phyloP scores from a whole-genome alignment of 1,139 yeast species.

The Suhomyces coccinellae region DNA sequence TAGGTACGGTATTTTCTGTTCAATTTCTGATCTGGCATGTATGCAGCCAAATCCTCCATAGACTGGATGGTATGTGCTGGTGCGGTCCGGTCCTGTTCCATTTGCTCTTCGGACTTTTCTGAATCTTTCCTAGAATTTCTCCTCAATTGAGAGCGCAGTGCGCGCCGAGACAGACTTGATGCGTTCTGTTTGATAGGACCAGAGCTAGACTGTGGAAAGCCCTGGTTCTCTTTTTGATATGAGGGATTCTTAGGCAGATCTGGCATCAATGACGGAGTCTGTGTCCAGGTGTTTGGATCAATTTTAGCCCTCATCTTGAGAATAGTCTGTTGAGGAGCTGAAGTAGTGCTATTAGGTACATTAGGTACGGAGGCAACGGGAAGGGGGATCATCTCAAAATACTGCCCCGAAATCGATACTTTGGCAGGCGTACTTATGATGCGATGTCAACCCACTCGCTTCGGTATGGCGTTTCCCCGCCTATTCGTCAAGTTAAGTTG shows the following conservation, averaged over 20 bases:
- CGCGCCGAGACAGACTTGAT: no score
- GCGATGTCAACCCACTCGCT: no score
- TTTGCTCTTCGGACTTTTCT: not conserved
- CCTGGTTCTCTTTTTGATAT: no score
- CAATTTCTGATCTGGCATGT: slow-evolving; percentile 1
- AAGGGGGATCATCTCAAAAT: not conserved
- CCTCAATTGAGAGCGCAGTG: no score
- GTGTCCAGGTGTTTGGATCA: not conserved
- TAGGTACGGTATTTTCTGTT: slow-evolving; percentile 14
- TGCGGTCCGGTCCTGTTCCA: not conserved
- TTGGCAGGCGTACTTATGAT: no score
- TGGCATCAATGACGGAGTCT: not conserved
- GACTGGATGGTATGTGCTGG: not conserved
- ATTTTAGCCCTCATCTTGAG: not conserved
- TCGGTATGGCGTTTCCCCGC: no score
- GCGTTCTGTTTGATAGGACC: no score
- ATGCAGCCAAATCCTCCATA: slow-evolving; percentile 4
- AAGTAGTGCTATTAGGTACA: not conserved
- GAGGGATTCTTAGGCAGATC: not conserved
- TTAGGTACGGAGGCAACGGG: not conserved
- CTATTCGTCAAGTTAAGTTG: no score
- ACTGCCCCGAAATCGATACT: no score
- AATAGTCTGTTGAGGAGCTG: not conserved
- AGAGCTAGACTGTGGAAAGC: no score
- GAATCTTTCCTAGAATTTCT: not conserved